A percentile compares a stretch with the other conserved stretches of the same genome.
Evolutionary conservation across 345 rosid species (phyloP).

Genomic region (Fremontodendron californicum): DNA sequence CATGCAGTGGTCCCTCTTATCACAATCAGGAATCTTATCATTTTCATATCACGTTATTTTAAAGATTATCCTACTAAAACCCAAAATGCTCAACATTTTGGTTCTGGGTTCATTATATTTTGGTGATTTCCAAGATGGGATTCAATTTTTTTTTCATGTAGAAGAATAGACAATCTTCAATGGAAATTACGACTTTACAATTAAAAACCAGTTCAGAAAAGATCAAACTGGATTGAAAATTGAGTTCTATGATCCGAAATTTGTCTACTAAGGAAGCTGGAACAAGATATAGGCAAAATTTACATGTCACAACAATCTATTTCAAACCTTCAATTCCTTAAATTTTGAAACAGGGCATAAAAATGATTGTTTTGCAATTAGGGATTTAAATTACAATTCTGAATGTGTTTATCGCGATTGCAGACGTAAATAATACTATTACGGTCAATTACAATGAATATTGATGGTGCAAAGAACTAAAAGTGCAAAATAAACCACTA

Average conservation of each 20-base stretch:
- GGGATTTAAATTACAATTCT: no score
- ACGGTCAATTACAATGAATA: no score
- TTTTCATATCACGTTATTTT: background rate
- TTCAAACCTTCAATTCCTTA: background rate
- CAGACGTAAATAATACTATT: no score
- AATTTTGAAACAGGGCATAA: no score
- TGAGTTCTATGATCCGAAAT: background rate
- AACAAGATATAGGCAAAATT: background rate
- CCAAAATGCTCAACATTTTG: background rate
- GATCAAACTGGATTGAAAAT: background rate
- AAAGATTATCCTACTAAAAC: background rate
- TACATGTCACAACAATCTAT: background rate
- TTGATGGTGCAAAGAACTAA: no score
- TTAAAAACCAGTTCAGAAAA: background rate
- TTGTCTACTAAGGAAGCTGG: background rate
- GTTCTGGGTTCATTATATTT: background rate
- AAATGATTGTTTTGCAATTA: no score
- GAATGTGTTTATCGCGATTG: no score
- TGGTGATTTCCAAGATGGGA: background rate
- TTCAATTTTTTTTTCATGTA: background rate
- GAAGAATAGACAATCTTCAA: background rate
- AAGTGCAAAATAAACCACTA: no score
- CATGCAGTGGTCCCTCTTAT: slow-evolving; percentile 11
- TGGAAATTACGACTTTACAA: background rate
- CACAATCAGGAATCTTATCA: slow-evolving; percentile 17